Evolutionary conservation across 208 protist genomes (phyloP).

Genomic region (Leishmania tropica): DNA sequence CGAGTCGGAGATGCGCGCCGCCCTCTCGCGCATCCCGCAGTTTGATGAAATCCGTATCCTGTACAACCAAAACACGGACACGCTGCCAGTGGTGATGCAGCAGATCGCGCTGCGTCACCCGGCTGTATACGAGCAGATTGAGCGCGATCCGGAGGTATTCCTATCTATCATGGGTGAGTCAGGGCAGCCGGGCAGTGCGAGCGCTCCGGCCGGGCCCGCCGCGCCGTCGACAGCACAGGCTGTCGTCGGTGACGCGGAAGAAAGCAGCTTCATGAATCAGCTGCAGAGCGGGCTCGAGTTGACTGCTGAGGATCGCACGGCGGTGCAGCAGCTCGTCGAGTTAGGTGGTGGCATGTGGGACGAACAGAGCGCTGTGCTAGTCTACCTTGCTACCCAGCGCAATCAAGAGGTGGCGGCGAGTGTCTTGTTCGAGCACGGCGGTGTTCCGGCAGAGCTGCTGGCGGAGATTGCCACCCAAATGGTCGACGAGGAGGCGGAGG

Average conservation of each 20-base stretch:
- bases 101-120: constrained; percentile 78
- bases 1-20: constrained; percentile 38
- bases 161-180: constrained; percentile 64
- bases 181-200: constrained; percentile 13
- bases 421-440: constrained; percentile 76
- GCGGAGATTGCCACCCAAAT: constrained; percentile 29
- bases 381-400: constrained; percentile 67
- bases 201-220: not conserved
- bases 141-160: constrained; percentile 73
- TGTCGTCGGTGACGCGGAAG: not conserved
- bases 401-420: constrained; percentile 83
- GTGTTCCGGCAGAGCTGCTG: constrained; percentile 56
- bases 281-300: constrained; percentile 37
- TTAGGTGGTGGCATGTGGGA: constrained; percentile 85
- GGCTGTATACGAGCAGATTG: constrained; percentile 59
- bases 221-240: constrained; percentile 12
- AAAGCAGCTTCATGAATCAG: constrained; percentile 24
- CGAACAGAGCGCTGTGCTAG: constrained; percentile 63
- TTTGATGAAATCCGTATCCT: constrained; percentile 74
- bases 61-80: constrained; percentile 62
- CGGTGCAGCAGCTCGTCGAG: constrained; percentile 68
- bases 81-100: constrained; percentile 59
- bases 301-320: constrained; percentile 47
- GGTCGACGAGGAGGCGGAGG: constrained; percentile 33
- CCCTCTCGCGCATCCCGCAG: constrained; percentile 68